Conservation (phyloP, 2,329 filamentous ascomycete genomes). For the Blastomyces parvus region DNA sequence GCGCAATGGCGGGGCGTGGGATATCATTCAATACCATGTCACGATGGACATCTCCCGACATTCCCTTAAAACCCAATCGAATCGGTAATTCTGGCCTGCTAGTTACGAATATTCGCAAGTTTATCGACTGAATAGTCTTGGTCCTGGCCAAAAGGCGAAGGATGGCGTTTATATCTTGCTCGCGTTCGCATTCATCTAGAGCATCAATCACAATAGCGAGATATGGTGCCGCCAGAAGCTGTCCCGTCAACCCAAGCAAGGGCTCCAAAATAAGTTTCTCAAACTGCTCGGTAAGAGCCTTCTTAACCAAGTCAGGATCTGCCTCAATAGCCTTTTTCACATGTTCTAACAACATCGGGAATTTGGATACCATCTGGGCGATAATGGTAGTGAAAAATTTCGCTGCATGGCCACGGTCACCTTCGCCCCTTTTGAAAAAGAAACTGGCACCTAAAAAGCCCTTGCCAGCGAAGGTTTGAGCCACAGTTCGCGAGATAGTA, state of each 20-base stretch:
- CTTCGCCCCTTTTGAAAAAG: conserved; percentile 23
- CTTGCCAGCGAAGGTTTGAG: conserved; percentile 10
- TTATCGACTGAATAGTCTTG: conserved; percentile 7
- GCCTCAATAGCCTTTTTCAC: conserved; percentile 19
- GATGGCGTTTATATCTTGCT: conserved; percentile 18
- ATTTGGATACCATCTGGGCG: conserved; percentile 21
- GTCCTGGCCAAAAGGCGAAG: conserved; percentile 18
- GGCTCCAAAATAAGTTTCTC: conserved; percentile 20
- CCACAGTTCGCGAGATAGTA: conserved; percentile 24
- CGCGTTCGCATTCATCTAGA: conserved; percentile 22
- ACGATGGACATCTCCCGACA: conserved; percentile 15
- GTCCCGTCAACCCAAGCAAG: conserved; percentile 11
- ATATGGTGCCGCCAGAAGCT: not conserved
- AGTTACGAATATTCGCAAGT: conserved; percentile 21
- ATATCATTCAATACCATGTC: conserved; percentile 21
- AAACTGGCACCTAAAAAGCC: conserved; percentile 22
- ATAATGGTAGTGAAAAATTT: conserved; percentile 23
- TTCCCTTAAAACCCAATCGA: conserved; percentile 17
- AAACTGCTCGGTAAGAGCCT: conserved; percentile 22
- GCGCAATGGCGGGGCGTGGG: conserved; percentile 15
- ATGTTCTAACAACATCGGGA: conserved; percentile 22
- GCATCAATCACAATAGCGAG: conserved; percentile 21
- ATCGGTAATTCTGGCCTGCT: conserved; percentile 24
- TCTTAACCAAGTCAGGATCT: conserved; percentile 21
- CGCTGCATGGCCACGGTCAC: conserved; percentile 16